phyloP scores from a whole-genome alignment of 176 grass and related monocot genomes.

The Thalia dealbata region DNA sequence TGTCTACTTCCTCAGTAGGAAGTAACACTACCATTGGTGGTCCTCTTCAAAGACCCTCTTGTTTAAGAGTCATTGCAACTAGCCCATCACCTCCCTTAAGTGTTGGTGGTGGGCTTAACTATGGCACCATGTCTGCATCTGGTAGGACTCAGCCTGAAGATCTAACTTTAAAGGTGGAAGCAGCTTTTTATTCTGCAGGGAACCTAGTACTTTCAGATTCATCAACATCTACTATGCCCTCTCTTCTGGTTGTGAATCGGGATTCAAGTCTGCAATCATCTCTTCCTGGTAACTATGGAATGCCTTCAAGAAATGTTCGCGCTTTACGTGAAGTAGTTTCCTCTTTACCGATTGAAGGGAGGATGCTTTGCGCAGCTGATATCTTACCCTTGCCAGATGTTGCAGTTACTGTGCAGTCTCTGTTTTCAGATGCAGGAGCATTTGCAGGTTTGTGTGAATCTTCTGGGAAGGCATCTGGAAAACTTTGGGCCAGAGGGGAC shows the following conservation, averaged over 20 bases:
- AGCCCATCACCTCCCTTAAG: slow-evolving; percentile 87
- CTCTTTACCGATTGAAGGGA: slow-evolving; percentile 71
- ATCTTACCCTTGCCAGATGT: slow-evolving; percentile 54
- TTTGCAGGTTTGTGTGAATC: slow-evolving; percentile 51
- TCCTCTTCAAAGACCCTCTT: slow-evolving; percentile 63
- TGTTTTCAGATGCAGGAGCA: slow-evolving; percentile 68
- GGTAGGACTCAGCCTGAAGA: slow-evolving; percentile 77
- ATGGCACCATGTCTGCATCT: slow-evolving; percentile 50
- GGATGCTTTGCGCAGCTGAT: slow-evolving; percentile 91
- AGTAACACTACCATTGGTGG: slow-evolving; percentile 59
- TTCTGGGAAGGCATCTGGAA: slow-evolving; percentile 45
- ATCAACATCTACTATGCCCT: slow-evolving; percentile 62
- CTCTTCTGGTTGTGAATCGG: slow-evolving; percentile 78
- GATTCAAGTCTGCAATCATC: slow-evolving; percentile 80
- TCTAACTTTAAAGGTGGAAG: slow-evolving; percentile 84
- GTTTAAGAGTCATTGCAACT: slow-evolving; percentile 88
- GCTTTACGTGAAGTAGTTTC: slow-evolving; percentile 76
- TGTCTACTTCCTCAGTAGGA: slow-evolving; percentile 58
- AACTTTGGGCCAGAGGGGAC: slow-evolving; percentile 85
- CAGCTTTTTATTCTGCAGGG: slow-evolving; percentile 81
- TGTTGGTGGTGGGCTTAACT: slow-evolving; percentile 49
- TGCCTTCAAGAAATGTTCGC: slow-evolving; percentile 57
- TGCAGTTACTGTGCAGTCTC: slow-evolving; percentile 61
- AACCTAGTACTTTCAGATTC: slow-evolving; percentile 91
- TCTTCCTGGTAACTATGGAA: slow-evolving; percentile 55